Evolutionary conservation across 2,329 filamentous ascomycete species (phyloP), one percentile per base, ranked within the genome.

Genomic region (Arthrobotrys entomopaga): DNA sequence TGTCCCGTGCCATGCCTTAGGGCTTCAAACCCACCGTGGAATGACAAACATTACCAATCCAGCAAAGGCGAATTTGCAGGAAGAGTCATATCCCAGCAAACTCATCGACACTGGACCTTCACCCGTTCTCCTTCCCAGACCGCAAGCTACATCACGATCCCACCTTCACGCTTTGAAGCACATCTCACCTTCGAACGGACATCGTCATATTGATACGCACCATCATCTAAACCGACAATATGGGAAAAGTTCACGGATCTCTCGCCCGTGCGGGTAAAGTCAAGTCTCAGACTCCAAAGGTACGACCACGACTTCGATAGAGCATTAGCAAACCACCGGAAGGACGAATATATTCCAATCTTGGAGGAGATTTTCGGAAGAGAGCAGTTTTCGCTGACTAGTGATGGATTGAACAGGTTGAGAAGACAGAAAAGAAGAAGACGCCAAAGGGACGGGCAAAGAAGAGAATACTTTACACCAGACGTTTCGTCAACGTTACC

Each of bases 401-500:
- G 48, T 60, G n/a, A 40, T 54, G 57, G 53, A 22, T 70, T 8
- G 16, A 74, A 82, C 81, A 93, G 90, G 91, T 94, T 84, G 91
- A 95, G 85, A 85, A 87, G 74, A 90, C 93, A 85, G 93, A 97
- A 90, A 97, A 97, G 90, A 87, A 91, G 86, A 97, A 98, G 91
- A 88, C 86, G 81, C 93, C 94, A 83, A 97, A 97, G 90, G 94
- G 94, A 83, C 93, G 94, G 83, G 94, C 94, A 80, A 92, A 95
- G 87, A 98, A 98, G 93, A 89, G 94, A 82, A 89, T 96, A 76
- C 67, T 79, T 57, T 97, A 97, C 89, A 97, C 92, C 81, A 91
- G 94, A 84, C 93, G 94, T 82, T 98, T 98, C 87, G 93, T 98
- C 80, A 97, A 98, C 86, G 93, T 98, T 83, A 95, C 92, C 82